Base-by-base conservation (phyloP, 1,284 basidiomycete species). In the Ceratobasidium sp. region DNA sequence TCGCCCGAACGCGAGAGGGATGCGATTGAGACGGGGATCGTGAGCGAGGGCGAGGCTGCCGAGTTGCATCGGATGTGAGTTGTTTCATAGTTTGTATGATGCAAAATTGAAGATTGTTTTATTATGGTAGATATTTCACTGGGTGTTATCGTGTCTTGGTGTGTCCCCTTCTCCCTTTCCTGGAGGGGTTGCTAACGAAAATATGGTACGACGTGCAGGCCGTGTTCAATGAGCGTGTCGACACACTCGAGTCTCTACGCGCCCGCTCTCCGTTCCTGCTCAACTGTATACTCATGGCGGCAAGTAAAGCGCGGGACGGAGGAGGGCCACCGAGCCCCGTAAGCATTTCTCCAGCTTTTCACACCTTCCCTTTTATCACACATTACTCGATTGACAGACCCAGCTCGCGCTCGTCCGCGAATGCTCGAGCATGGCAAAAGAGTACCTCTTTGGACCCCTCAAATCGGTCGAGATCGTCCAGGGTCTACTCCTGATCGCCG, bases 261-360 rank as follows among this genome's bases (percentile, higher is more conserved):
- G 66, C 56, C 14, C 46, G 77, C 8, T 78, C 78, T 43, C 75
- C 78, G 22, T 78, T 78, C 63, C 65, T 76, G 31, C 53, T 78
- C 41, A 76, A 76, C 59, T 69, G 76, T 34, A 75, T 78, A n/a
- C 72, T 78, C 11, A 77, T 78, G 75, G 77, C 78, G 19, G 78
- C 74, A 46, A 74, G 76, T 8, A 77, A 77, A 63, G 78, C 77
- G 16, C 58, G 75, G 46, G 78, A 78, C 58, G 78, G 76, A 24
- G 74, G 77, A 14, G 43, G 63, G 9, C 77, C 76, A 43, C 74
- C 76, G 22, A 71, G 68, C 24, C 68, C 2, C 9, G 68, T 71
- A 49, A 0, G 68, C 27, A 19, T 58, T 51, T 27, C 27, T n/a
- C 29, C 14, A 6, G 9, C 5, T 46, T 8, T 49, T 34, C 62